Base-by-base conservation (phyloP, 306 rosid genomes). In the Trifolium pratense region DNA sequence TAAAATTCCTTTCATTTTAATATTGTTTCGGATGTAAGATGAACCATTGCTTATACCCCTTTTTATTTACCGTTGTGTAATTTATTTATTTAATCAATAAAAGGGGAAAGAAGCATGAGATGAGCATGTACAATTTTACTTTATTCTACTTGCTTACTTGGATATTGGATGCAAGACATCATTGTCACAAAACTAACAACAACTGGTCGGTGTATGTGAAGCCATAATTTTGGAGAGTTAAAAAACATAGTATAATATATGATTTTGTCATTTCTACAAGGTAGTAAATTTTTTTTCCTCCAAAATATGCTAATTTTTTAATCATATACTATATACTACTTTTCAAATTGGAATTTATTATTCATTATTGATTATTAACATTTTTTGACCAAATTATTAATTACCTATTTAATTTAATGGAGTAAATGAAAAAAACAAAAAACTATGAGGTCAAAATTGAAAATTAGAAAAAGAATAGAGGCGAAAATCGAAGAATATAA, bases 81-180 rank as follows among this genome's bases (percentile, higher is more conserved):
- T 77, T 71, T 71, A 29, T 29, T 29, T 29, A 29, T 29, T 29
- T 3, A 29, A 29, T 29, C 55, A 86, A 86, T 87, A 86, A 65
- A 65, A 89, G 84, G 88, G 90, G 87, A 77, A 70, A 61, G 56
- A 79, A 78, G 70, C 74, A 51, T 74, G 82, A 29, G 32, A 29
- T 29, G 32, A 29, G 32, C 32, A 29, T 29, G 32, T 29, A 29
- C 32, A 29, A 29, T 29, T 29, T 29, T 4, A 29, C 32, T 29
- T 29, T 29, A 5, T 29, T 29, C 32, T 29, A 29, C 32, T 29
- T 29, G 32, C 32, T 29, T 29, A 29, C 32, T 29, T 29, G 32
- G 32, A 29, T 29, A 6, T 29, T 29, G 32, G 32, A 29, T 29
- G 32, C 32, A 29, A 29, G n/a, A 4, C 32, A 29, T 29, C 32